Conservation (phyloP, 2,329 filamentous ascomycete genomes). For the Westerdykella ornata region DNA sequence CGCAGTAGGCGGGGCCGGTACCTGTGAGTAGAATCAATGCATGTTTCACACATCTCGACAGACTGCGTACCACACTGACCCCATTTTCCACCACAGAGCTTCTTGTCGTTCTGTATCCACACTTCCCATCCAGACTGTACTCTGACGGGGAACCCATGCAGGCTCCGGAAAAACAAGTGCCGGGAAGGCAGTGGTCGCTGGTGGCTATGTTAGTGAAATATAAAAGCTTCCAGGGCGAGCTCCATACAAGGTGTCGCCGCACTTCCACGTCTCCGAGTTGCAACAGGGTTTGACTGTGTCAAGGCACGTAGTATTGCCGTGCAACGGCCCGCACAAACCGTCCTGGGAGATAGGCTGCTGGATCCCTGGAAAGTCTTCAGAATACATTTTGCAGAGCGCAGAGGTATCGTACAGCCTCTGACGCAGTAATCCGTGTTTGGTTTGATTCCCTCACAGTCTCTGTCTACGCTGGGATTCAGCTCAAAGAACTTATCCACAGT, state of each 20-base stretch:
- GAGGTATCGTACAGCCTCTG: conserved; percentile 20
- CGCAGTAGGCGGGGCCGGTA: not conserved
- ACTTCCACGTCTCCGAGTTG: conserved; percentile 29
- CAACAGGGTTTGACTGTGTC: conserved; percentile 26
- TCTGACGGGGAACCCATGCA: conserved; percentile 19
- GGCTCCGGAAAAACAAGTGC: conserved; percentile 32
- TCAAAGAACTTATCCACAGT: conserved; percentile 19
- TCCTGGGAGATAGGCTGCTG: conserved; percentile 6
- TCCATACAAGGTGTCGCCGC: conserved; percentile 23
- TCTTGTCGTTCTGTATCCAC: conserved; percentile 5
- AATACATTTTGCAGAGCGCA: not conserved
- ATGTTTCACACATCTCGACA: too few species aligned
- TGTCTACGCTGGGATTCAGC: conserved; percentile 23
- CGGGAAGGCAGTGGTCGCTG: conserved; percentile 28
- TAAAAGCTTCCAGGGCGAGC: not conserved
- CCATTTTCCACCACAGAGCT: conserved; percentile 11
- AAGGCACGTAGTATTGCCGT: conserved; percentile 31
- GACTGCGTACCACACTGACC: not conserved
- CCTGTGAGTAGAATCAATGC: too few species aligned
- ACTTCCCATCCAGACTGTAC: conserved; percentile 10
- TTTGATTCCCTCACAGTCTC: conserved; percentile 24
- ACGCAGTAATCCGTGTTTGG: conserved; percentile 27
- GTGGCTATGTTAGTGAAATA: not conserved
- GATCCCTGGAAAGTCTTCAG: too few species aligned
- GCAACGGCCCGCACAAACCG: conserved; percentile 26